phyloP scores from a whole-genome alignment of 768 basidiomycete species.

The Suillus ampliporus region DNA sequence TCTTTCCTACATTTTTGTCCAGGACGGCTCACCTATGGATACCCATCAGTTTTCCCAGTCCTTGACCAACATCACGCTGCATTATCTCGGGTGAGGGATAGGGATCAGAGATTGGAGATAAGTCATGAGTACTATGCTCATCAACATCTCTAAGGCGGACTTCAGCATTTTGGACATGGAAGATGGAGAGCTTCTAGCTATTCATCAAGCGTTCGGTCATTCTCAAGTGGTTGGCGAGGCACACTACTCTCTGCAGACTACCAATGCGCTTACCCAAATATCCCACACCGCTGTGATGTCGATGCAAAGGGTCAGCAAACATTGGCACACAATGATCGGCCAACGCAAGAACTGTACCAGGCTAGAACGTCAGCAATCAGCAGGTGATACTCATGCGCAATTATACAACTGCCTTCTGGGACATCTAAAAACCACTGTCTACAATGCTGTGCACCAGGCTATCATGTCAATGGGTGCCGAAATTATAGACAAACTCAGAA shows the following conservation, averaged over 20 bases:
- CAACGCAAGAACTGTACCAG: not conserved
- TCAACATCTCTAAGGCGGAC: not conserved
- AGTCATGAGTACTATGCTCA: slow-evolving; percentile 2
- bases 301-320: not conserved
- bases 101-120: not conserved
- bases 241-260: not conserved
- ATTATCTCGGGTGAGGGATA: not conserved
- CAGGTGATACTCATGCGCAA: not conserved
- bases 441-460: not conserved
- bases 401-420: not conserved
- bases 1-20: not conserved
- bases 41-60: not conserved
- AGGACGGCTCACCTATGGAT: not conserved
- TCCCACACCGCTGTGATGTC: not conserved
- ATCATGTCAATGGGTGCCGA: not conserved
- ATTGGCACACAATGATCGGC: not conserved
- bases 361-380: not conserved
- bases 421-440: not conserved
- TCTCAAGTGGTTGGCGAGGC: not conserved
- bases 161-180: not conserved
- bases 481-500: not conserved
- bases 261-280: not conserved
- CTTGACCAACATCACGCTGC: not conserved
- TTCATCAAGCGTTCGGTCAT: not conserved
- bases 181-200: not conserved